Conservation (phyloP, 208 protist genomes). For the Porcisia hertigi region DNA sequence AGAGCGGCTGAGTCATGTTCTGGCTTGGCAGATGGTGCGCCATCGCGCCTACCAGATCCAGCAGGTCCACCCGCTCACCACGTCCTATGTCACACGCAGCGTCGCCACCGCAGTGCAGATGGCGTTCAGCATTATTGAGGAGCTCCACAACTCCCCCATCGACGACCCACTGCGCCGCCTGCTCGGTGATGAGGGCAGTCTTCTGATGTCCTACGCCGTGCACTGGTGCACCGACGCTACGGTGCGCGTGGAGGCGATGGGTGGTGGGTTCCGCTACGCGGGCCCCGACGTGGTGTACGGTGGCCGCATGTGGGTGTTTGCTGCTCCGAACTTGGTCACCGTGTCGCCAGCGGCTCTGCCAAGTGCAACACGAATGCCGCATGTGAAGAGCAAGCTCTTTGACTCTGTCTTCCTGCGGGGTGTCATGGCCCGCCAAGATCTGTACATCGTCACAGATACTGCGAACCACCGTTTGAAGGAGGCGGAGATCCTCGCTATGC, state of each 20-base stretch:
- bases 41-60: conserved; percentile 60
- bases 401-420: conserved; percentile 64
- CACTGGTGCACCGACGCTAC: conserved; percentile 81
- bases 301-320: conserved; percentile 75
- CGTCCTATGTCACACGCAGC: conserved; percentile 46
- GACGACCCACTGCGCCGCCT: conserved; percentile 60
- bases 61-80: conserved; percentile 78
- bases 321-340: conserved; percentile 65
- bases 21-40: conserved; percentile 29
- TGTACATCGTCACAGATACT: conserved; percentile 47
- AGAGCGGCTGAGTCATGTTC: conserved; percentile 20
- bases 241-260: conserved; percentile 40
- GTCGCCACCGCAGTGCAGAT: conserved; percentile 59
- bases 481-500: conserved; percentile 32
- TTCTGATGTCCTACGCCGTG: conserved; percentile 65
- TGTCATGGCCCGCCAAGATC: conserved; percentile 48
- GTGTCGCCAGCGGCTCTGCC: conserved; percentile 29
- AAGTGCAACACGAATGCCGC: conserved; percentile 10
- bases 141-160: conserved; percentile 46
- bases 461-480: conserved; percentile 35
- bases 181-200: conserved; percentile 57
- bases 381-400: conserved; percentile 26
- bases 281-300: conserved; percentile 70
- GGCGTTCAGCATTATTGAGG: conserved; percentile 60
- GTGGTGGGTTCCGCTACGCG: conserved; percentile 52